Base-by-base conservation (phyloP, 148 eudicot species). In the Silene uniflora region DNA sequence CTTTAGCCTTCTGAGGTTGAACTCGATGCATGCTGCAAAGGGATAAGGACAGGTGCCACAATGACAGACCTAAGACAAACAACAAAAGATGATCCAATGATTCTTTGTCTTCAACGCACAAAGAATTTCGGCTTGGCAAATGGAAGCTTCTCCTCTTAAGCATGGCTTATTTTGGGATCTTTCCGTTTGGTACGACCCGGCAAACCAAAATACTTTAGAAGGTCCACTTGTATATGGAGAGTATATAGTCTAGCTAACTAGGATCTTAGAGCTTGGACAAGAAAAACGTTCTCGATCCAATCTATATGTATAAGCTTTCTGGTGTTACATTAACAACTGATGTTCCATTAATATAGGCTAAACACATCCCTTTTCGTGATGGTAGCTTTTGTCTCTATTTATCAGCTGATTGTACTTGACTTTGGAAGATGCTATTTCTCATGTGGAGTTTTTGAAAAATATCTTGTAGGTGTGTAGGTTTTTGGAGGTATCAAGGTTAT, bases 401-500 rank as follows among this genome's bases (percentile, higher is more conserved):
- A 35, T 52, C 17, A 14, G 42, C 32, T 62, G 73, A 39, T 52
- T 22, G 46, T 60, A 69, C 56, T 47, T 49, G 32, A 46, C 14
- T 62, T 72, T 65, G 64, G 17, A 42, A 32, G 60, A 21, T 58
- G 79, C 60, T 7, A 25, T 54, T 74, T 80, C 67, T 80, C 61
- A 75, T 52, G 32, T 71, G 63, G n/a, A 23, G 47, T 58, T 35
- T 49, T 72, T 29, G 46, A 46, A 71, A 56, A 58, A 55, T 83
- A 27, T 73, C 2, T 52, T 83, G 76, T 62, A 95, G 98, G 98
- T 95, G 19, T 95, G 98, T 86, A 92, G 84, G 83, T 95, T 95
- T 84, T 85, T 95, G 88, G 97, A 92, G 84, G 98, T 90, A 75
- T 95, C 98, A 11, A 95, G 79, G 75, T 76, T 95, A 85, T 95